Base-by-base conservation (phyloP, 768 basidiomycete species). In the Floccularia luteovirens region DNA sequence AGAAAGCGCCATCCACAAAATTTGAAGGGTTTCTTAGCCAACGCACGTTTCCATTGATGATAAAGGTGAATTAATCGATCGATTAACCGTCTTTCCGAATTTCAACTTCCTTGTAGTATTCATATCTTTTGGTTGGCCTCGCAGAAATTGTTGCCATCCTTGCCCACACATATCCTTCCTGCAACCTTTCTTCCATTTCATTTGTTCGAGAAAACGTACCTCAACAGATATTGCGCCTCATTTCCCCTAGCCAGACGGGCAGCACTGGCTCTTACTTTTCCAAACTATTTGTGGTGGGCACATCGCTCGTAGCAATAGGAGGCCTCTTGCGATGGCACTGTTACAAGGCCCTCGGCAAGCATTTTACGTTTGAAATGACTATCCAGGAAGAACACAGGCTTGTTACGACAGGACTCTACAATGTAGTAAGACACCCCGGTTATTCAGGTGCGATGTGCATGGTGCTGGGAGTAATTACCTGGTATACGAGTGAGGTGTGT, bases 321-420 rank as follows among this genome's bases (percentile, higher is more conserved):
- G 68, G 65, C 0, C 64, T 60, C 36, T 59, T 72, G 36, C 62
- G 73, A 17, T 54, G 54, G 43, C 33, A 43, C 10, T 74, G 72
- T 45, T 77, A 69, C 49, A 54, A 60, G 25, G 67, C 65, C 25
- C 60, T 78, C 12, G 74, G 72, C 3, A 50, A 38, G 1, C 48
- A 71, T 31, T 75, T 75, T 50, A 78, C 74, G 0, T 77, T 73
- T 41, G 69, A 75, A 49, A 58, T 75, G 59, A 62, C 60, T 53
- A 69, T 77, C 21, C 63, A 62, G 30, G 52, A 56, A 16, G 58
- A 68, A 38, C 76, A 78, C 41, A 54, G 46, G 39, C 60, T 78
- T 13, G 57, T 77, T 4, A 72, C 63, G 0, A 56, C 58, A 21
- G 74, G 75, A 1, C 74, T 72, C 0, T 78, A 78, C 47, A 42